These are phyloP conservation scores for Fraxinus ornus DNA, from an alignment of 305 asterid species.

Conservation along the genomic window DNA sequence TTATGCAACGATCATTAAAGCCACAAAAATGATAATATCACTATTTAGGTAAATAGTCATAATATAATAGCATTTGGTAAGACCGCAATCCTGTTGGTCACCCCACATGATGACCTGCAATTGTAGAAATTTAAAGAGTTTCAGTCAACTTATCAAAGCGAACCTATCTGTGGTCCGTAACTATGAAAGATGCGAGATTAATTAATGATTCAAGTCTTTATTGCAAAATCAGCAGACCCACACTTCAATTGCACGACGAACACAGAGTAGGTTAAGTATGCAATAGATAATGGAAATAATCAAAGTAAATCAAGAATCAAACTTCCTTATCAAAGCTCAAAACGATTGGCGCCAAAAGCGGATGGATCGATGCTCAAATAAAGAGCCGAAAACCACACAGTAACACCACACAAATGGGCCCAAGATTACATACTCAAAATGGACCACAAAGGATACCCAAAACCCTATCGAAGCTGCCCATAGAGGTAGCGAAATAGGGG, in stretches of 20 bases:
- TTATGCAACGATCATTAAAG: neutral
- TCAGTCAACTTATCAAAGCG: neutral
- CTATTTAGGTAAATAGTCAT: neutral
- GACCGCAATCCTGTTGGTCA: neutral
- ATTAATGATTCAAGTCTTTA: neutral
- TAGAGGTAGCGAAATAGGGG: neutral
- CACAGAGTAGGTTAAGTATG: neutral
- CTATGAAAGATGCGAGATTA: neutral
- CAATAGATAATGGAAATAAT: neutral
- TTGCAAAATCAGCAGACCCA: no score
- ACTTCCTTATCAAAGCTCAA: neutral
- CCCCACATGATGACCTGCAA: neutral
- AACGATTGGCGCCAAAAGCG: neutral
- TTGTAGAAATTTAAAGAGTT: neutral
- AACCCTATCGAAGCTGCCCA: neutral
- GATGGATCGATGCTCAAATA: neutral
- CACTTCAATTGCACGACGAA: neutral
- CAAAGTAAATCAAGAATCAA: neutral
- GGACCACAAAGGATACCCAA: neutral
- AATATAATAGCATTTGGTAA: neutral
- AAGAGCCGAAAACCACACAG: neutral
- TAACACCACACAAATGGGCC: neutral
- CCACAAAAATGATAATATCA: neutral
- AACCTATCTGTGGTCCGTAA: neutral
- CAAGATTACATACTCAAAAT: neutral